Evolutionary conservation across 768 basidiomycete species (phyloP).

Genomic region (Pleurotus giganteus): DNA sequence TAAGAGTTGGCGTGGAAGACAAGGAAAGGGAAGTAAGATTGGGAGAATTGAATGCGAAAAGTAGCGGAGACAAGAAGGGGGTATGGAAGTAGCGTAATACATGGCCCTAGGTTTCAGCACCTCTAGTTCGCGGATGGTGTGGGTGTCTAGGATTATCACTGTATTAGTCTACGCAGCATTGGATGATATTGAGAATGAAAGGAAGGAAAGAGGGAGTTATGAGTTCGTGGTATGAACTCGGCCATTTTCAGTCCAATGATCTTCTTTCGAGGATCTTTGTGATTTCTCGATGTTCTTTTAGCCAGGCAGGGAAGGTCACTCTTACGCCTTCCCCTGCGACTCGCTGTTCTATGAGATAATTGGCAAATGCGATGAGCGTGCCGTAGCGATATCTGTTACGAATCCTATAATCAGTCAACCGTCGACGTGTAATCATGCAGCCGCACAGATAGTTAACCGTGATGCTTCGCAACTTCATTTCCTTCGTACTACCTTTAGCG

Average conservation of each 20-base stretch:
- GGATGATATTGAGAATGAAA: too few species aligned
- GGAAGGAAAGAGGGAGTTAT: too few species aligned
- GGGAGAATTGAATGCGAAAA: conserved; percentile 31
- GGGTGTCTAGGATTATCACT: neutral
- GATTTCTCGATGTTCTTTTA: conserved; percentile 82
- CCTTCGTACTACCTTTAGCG: conserved; percentile 75
- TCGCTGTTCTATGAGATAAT: conserved; percentile 82
- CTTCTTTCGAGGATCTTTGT: conserved; percentile 64
- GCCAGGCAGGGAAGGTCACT: conserved; percentile 77
- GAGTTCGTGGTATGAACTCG: too few species aligned
- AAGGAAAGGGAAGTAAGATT: conserved; percentile 58
- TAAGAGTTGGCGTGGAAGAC: conserved; percentile 69
- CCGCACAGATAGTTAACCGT: conserved; percentile 86
- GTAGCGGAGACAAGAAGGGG: neutral
- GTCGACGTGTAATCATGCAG: neutral
- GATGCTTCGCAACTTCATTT: conserved; percentile 68
- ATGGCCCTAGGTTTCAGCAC: too few species aligned
- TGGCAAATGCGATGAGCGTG: conserved; percentile 89
- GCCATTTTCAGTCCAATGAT: conserved; percentile 72
- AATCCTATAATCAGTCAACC: neutral
- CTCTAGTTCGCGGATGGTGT: too few species aligned
- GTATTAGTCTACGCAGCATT: too few species aligned
- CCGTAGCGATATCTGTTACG: conserved; percentile 84
- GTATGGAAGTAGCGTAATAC: neutral
- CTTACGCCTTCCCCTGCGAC: conserved; percentile 28